These are phyloP conservation scores for Sporothrix euskadiensis DNA, from an alignment of 2,329 filamentous ascomycete species.

Conservation along the genomic window DNA sequence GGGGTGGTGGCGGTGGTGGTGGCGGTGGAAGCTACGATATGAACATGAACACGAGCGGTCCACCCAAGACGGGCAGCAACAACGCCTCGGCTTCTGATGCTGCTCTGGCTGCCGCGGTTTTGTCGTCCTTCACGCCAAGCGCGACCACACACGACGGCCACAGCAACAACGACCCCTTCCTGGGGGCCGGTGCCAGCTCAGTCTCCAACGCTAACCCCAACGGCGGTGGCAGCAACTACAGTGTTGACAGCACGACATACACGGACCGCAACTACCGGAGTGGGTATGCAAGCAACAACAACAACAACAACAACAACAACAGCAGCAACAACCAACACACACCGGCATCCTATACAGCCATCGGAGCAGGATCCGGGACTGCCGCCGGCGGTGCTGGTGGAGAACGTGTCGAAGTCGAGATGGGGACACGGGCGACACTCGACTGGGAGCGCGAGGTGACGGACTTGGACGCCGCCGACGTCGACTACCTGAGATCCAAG, in stretches of 20 bases:
- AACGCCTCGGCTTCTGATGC: neutral
- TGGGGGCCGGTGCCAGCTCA: neutral
- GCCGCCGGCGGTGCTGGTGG: neutral
- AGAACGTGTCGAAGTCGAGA: conserved; percentile 25
- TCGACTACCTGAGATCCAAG: conserved; percentile 29
- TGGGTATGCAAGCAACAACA: neutral
- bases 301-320: neutral
- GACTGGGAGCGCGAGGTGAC: conserved; percentile 27
- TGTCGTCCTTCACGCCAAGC: conserved; percentile 20
- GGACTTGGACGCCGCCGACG: conserved; percentile 29
- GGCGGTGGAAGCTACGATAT: neutral
- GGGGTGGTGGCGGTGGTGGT: neutral
- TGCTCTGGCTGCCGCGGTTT: conserved; percentile 2
- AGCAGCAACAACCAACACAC: neutral
- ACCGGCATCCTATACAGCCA: neutral
- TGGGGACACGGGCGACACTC: conserved; percentile 26
- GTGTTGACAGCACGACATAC: conserved; percentile 2
- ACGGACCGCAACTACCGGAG: neutral
- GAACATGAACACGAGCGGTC: neutral
- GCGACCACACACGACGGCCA: conserved; percentile 20
- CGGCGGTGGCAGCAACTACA: neutral
- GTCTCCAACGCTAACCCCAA: neutral
- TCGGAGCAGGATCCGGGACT: neutral
- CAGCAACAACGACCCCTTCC: conserved; percentile 8
- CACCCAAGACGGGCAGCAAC: neutral